Base-by-base conservation (phyloP, 371 early-diverging fungal species). In the Cladochytrium tenue region DNA sequence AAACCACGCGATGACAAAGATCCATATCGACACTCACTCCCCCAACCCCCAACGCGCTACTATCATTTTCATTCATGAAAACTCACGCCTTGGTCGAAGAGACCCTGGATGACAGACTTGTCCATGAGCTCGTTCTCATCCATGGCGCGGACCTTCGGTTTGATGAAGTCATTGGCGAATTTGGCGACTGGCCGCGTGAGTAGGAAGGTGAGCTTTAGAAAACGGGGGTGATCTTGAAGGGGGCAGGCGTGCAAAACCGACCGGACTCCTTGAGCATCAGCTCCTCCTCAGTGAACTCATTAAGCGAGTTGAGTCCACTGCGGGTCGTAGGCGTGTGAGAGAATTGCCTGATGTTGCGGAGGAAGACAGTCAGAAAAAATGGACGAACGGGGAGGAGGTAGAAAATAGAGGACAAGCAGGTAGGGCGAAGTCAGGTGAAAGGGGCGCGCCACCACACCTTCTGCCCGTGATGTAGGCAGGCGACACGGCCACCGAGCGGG, bases 61-160 rank as follows among this genome's bases (percentile, higher is more conserved):
- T 7, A 50, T 13, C n/a, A 50, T 15, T n/a, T 55, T 7, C 30
- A 13, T 55, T 55, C 15, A 20, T 20, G 2, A 20, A n/a, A 10
- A 86, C 88, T 72, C 83, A 91, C 92, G 57, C 95, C 95, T 70
- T 90, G 89, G 51, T 96, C 77, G 58, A 80, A 79, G 5, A 80
- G 65, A 15, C 92, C 95, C 71, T 93, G 86, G 61, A 96, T 74
- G 51, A 98, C 81, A 27, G 70, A 63, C 61, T 85, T 78, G 78
- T 96, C 95, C 70, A 96, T 72, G 61, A 77, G 61, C 76, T 96
- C 96, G 5, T 79, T 81, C 75, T 97, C 96, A 79, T 98, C 98
- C 98, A 98, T 98, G 59, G 91, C 80, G 13, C 75, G 56, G 13
- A 96, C 97, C 76, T 89, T 89, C 63, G 97, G 97, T 74, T 87